Evolutionary conservation across 2,329 filamentous ascomycete species (phyloP), one percentile per base, ranked within the genome.

Genomic region (Neopestalotiopsis sp.): DNA sequence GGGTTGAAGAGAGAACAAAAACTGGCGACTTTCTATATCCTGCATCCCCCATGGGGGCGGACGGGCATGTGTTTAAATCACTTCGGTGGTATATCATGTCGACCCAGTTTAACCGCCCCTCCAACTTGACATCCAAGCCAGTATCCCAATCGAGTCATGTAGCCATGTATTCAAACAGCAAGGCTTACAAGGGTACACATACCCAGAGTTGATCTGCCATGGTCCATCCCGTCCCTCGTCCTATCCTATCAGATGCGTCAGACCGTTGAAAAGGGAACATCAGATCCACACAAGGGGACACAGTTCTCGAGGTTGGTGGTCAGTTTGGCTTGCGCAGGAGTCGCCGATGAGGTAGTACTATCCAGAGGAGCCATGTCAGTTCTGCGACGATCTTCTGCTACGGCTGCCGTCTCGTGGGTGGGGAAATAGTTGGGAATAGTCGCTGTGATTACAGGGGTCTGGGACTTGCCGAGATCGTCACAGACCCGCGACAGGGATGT

Each of bases 311-410:
- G 24, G 24, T 24, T 24, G 24, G 24, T 24, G 28, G 66, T 66
- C 12, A 68, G 34, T 10, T 10, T 38, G 34, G 34, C 17, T 53
- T 7, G n/a, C 45, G 5, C 14, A 20, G 45, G 45, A 20, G 17
- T 53, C 45, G 45, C 17, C 45, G 45, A n/a, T 9, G 45, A 20
- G 34, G 34, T 38, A 53, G 17, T n/a, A 53, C n/a, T 53, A 5
- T 53, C 45, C 9, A 6, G 34, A 10, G 10, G 34, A 38, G 45
- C 45, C 45, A 53, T 53, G 45, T 53, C 45, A 53, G 14, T 53
- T 65, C 65, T 66, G 68, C 53, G 68, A 69, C 53, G 68, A 69
- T 69, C 68, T 57, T 64, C 68, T 69, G 68, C 61, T 66, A 69
- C 68, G 61, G 45, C 40, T 66, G 38, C 65, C 68, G 68, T 67